Evolutionary conservation across 75 land plant genomes (phyloP).

Genomic region (Pinus tabuliformis): DNA sequence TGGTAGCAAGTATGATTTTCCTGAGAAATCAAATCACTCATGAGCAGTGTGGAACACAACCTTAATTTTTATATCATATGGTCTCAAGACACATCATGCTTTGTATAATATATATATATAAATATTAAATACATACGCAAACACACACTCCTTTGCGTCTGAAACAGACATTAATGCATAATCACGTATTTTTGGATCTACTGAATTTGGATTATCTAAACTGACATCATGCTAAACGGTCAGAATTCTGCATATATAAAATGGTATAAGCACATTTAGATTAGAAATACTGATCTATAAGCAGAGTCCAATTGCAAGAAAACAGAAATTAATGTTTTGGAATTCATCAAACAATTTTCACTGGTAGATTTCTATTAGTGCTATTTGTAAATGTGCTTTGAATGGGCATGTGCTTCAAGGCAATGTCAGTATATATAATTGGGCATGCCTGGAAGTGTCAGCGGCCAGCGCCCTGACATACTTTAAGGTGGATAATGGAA

Average conservation of each 20-base stretch:
- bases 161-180: not conserved
- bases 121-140: too few species aligned
- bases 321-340: not conserved
- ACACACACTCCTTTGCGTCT: not conserved
- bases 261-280: not conserved
- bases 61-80: not conserved
- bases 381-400: not conserved
- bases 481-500: not conserved
- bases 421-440: not conserved
- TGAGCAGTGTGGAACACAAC: not conserved
- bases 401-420: not conserved
- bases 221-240: not conserved
- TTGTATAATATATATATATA: too few species aligned
- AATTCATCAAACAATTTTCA: not conserved
- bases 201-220: not conserved
- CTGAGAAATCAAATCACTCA: conserved; percentile 34
- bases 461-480: not conserved
- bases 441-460: not conserved
- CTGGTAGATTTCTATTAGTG: not conserved
- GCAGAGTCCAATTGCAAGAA: not conserved
- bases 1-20: conserved; percentile 95
- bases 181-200: too few species aligned
- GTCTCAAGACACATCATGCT: not conserved
- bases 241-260: not conserved
- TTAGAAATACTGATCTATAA: not conserved